Conservation (phyloP, 2,329 filamentous ascomycete species). For the Botrytis pseudocinerea region DNA sequence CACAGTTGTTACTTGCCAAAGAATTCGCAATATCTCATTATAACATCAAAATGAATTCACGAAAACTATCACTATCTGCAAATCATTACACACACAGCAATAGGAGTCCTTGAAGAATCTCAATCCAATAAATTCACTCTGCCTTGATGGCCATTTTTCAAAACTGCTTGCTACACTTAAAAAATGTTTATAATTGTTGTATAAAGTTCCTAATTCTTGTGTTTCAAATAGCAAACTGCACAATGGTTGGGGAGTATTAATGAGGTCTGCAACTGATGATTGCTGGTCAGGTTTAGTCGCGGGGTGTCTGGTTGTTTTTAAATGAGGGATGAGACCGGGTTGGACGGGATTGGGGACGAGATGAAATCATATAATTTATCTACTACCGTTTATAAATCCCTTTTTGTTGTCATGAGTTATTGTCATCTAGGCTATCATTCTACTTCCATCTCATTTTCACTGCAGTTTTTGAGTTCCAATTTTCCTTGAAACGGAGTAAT, state of each 20-base stretch:
- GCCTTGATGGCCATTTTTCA: neutral
- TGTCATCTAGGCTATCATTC: neutral
- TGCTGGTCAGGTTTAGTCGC: neutral
- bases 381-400: neutral
- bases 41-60: neutral
- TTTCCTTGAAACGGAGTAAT: neutral
- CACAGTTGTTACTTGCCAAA: neutral
- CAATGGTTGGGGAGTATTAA: neutral
- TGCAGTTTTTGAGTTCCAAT: rapidly evolving
- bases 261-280: neutral
- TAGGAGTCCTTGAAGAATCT: rapidly evolving
- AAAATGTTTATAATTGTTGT: neutral
- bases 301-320: neutral
- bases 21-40: neutral
- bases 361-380: neutral
- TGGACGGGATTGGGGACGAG: neutral
- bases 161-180: neutral
- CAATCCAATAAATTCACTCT: neutral
- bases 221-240: neutral
- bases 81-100: neutral
- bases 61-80: neutral
- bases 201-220: neutral
- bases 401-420: neutral
- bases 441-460: neutral
- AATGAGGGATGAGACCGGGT: neutral